Percentiles rank a stretch among this genome's conserved stretches.
These are phyloP conservation scores for Heliamphora exappendiculata DNA, from an alignment of 148 eudicot genomes.

Conservation along the genomic window DNA sequence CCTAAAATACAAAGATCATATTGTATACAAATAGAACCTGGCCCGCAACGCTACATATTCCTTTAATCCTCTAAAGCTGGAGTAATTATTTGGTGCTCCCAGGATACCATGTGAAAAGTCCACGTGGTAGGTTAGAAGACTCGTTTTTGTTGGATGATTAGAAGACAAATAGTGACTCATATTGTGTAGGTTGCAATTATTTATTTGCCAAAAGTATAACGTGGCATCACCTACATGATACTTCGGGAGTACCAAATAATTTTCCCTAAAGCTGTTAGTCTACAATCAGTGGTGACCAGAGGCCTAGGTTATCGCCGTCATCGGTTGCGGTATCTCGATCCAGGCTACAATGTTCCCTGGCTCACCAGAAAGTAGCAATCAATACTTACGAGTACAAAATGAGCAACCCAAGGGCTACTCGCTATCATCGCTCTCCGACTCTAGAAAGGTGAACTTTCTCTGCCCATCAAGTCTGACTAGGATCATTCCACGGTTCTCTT, in stretches of 20 bases:
- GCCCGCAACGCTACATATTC: background rate
- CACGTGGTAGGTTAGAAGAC: too few relatives aligned
- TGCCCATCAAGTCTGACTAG: constrained; percentile 71
- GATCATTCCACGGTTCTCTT: constrained; percentile 80
- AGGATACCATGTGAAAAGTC: too few relatives aligned
- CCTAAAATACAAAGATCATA: background rate
- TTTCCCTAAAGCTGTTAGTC: too few relatives aligned
- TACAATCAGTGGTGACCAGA: too few relatives aligned
- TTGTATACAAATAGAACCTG: constrained; percentile 8
- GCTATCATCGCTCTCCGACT: constrained; percentile 53
- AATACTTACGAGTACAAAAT: background rate
- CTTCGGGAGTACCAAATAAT: too few relatives aligned
- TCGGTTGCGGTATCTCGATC: background rate
- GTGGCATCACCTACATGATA: background rate
- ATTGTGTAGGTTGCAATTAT: background rate
- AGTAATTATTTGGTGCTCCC: too few relatives aligned
- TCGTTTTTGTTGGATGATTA: too few relatives aligned
- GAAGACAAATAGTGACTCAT: too few relatives aligned
- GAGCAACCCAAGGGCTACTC: constrained; percentile 24
- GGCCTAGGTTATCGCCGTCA: too few relatives aligned
- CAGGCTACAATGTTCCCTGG: background rate
- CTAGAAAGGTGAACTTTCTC: constrained; percentile 68
- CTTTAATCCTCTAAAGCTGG: background rate
- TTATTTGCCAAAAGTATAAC: too few relatives aligned
- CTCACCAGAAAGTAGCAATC: background rate